Percentiles rank a stretch among this genome's conserved stretches.
phyloP scores from a whole-genome alignment of 331 rosid species.

The Rosa hybrid region DNA sequence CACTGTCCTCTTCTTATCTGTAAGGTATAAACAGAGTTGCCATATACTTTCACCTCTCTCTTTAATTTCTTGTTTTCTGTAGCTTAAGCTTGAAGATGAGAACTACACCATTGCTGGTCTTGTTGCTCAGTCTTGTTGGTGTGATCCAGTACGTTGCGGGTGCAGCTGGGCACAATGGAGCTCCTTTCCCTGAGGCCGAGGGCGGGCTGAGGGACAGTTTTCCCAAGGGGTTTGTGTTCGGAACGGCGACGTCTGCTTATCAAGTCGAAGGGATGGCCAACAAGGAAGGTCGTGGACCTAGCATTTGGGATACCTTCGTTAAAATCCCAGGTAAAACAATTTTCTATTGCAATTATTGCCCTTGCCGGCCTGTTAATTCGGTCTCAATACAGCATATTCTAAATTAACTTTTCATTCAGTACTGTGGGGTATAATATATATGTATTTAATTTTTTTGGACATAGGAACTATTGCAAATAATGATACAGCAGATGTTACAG shows the following conservation, averaged over 20 bases:
- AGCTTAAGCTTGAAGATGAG: conserved; percentile 16
- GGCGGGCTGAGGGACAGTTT: conserved; percentile 64
- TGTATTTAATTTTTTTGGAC: background rate
- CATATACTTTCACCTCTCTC: background rate
- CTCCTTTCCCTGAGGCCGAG: background rate
- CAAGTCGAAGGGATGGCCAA: conserved; percentile 93
- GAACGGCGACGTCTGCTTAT: conserved; percentile 89
- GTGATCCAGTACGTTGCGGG: conserved; percentile 25
- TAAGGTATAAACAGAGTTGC: background rate
- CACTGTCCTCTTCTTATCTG: background rate
- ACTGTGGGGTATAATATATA: background rate
- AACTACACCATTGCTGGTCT: conserved; percentile 10
- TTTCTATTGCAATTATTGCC: background rate
- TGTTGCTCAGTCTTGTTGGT: background rate
- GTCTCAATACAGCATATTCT: background rate
- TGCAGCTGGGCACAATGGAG: conserved; percentile 25
- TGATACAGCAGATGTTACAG: conserved; percentile 68
- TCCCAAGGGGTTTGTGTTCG: conserved; percentile 66
- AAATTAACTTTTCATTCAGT: background rate
- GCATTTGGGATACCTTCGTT: conserved; percentile 90
- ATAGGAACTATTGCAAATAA: conserved; percentile 72
- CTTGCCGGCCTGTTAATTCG: background rate
- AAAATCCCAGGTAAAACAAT: conserved; percentile 51
- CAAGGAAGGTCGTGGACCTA: conserved; percentile 87
- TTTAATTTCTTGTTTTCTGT: background rate